Base-by-base conservation (phyloP, 371 early-diverging fungal species). In the Mortierella polycephala region DNA sequence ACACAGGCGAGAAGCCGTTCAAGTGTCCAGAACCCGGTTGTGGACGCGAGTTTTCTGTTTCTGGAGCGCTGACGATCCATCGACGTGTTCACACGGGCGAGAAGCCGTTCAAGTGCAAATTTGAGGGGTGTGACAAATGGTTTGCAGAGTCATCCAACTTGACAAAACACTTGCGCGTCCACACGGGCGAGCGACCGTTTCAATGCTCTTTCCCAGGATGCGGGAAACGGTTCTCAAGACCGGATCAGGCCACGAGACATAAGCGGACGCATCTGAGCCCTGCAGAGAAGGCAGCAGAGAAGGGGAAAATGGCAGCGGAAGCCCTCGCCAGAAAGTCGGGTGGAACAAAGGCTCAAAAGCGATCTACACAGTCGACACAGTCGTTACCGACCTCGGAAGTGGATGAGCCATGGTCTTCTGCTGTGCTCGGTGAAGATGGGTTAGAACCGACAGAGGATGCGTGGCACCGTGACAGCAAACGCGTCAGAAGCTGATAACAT, bases 1-100 rank as follows among this genome's bases (percentile, higher is more conserved):
- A 96, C 68, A 95, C 95, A 1, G 96, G 96, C 16, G 95, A 94
- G 80, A 92, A 89, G 60, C 97, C 97, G 0, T 96, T 88, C 82
- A 87, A 87, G 61, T 96, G 96, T 72, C 86, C 87, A 16, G 83
- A 88, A 46, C 71, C 70, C 7, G 85, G 86, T 14, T 96, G 96
- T 74, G 74, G 82, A 20, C 92, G 92, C 60, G 77, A 86, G 39
- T 97, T 97, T 83, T 87, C 92, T 0, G 88, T 92, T 30, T 84
- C 90, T 2, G 90, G 91, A 18, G 90, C 93, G 1, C 63, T 93
- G 40, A 92, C 91, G 3, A 88, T 91, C 41, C 93, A 93, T 71
- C 75, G 83, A 8, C 85, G 93, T 12, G 84, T 88, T 8, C 91
- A 91, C 67, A 86, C 90, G 40, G 91, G 91, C 30, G 94, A 93